Evolutionary conservation across 495 filamentous ascomycete genomes (phyloP), one percentile per base, ranked within the genome.

Genomic region (Penicillium nucicola): DNA sequence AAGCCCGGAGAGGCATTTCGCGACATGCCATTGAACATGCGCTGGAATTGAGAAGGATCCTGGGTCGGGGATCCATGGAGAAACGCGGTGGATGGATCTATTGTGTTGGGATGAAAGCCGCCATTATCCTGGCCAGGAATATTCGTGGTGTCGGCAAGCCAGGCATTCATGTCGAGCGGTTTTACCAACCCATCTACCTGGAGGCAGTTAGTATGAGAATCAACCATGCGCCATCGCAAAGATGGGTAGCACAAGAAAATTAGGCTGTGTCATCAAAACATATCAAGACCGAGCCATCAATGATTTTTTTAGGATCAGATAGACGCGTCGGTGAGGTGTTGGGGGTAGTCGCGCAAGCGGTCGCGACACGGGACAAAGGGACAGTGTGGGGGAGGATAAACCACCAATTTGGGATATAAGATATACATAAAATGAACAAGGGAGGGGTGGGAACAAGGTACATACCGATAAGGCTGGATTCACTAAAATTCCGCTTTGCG

Each of bases 21-120:
- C 69, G 85, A 82, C 55, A 80, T 80, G 64, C 87, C 87, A 77
- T 95, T 95, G 69, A 89, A 87, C 79, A 95, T 86, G 67, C 83
- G 83, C 70, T 80, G 78, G 53, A 74, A 75, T 51, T 79, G 76
- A 50, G 73, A 75, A 52, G 77, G 85, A 74, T 77, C 87, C 74
- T 73, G 78, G 70, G 68, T 76, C 32, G 71, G 65, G 35, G 75
- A 72, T 38, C 67, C 65, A 53, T 77, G 77, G 31, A 81, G 72
- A 56, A 79, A 80, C 30, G 74, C 70, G 51, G 71, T 66, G 7
- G 76, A 76, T 38, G 80, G 78, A 61, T 84, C 82, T 65, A 80
- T 77, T 52, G 70, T 74, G 45, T 75, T 67, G 50, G 74, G 66
- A 56, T 83, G 80, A 68, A 89, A 90, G 70, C 79, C 83, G 72